Conservation (phyloP, 768 basidiomycete species). For the Lentinula detonsa region DNA sequence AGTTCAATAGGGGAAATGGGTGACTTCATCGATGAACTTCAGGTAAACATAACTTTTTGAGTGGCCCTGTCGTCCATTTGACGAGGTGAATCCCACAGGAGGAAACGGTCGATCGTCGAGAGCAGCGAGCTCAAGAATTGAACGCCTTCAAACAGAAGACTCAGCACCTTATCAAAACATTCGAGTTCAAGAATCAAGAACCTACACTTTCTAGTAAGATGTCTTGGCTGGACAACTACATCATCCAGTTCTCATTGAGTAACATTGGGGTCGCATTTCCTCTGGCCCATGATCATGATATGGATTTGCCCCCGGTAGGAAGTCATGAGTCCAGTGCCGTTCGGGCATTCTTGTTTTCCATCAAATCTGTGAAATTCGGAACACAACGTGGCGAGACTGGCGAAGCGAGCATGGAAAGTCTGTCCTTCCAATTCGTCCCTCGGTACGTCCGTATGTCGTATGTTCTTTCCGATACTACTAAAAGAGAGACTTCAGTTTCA, state of each 20-base stretch:
- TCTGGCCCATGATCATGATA: conserved; percentile 53
- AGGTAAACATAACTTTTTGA: conserved; percentile 35
- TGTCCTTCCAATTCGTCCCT: conserved; percentile 84
- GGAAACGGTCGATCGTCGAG: conserved; percentile 68
- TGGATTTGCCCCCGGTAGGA: conserved; percentile 41
- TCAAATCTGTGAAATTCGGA: conserved; percentile 67
- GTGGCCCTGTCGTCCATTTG: background rate
- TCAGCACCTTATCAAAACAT: conserved; percentile 62
- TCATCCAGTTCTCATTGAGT: conserved; percentile 46
- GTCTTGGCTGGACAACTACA: conserved; percentile 52
- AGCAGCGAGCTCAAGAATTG: conserved; percentile 72
- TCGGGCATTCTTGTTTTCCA: conserved; percentile 82
- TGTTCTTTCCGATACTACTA: conserved; percentile 1
- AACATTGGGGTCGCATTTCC: conserved; percentile 92
- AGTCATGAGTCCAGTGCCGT: conserved; percentile 38
- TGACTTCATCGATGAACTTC: conserved; percentile 82
- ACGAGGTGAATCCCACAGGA: conserved; percentile 33
- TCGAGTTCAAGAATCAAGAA: conserved; percentile 53
- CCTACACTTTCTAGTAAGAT: conserved; percentile 24
- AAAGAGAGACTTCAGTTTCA: conserved; percentile 52
- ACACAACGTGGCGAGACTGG: conserved; percentile 77
- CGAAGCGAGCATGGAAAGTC: conserved; percentile 58
- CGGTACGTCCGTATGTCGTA: conserved; percentile 50
- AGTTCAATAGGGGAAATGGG: conserved; percentile 88
- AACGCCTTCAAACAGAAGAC: conserved; percentile 82